These are phyloP conservation scores for Coemansia sp. DNA, from an alignment of 192 early-diverging fungal species.

Conservation along the genomic window DNA sequence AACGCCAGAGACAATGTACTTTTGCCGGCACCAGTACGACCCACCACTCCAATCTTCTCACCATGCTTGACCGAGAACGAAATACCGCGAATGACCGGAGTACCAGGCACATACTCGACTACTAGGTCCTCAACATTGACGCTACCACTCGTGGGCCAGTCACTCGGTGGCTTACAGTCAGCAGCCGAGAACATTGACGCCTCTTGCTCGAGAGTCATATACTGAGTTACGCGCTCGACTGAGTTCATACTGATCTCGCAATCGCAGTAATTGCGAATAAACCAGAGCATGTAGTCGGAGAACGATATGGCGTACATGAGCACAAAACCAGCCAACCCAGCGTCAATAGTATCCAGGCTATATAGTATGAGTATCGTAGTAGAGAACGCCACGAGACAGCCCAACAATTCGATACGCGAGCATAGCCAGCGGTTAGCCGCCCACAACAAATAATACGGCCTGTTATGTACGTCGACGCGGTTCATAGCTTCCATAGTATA, in stretches of 20 bases:
- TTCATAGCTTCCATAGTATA: conserved; percentile 68
- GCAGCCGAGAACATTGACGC: conserved; percentile 33
- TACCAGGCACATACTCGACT: conserved; percentile 78
- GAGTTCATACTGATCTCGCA: conserved; percentile 90
- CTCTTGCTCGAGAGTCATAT: conserved; percentile 82
- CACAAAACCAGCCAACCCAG: conserved; percentile 87
- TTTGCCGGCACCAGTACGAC: conserved; percentile 89
- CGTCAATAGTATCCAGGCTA: conserved; percentile 63
- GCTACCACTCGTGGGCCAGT: conserved; percentile 71
- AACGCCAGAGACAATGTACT: conserved; percentile 73
- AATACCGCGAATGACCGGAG: conserved; percentile 78
- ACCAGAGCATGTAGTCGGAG: conserved; percentile 78
- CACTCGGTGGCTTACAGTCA: conserved; percentile 53
- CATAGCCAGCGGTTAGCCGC: conserved; percentile 90
- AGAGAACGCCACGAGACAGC: conserved; percentile 74
- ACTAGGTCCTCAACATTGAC: conserved; percentile 70
- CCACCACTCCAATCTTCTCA: conserved; percentile 91
- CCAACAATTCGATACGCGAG: conserved; percentile 79
- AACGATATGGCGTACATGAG: conserved; percentile 88
- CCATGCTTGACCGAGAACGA: conserved; percentile 68
- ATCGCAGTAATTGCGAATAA: conserved; percentile 76
- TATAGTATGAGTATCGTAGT: conserved; percentile 70
- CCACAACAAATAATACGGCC: conserved; percentile 88
- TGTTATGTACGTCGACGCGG: conserved; percentile 78
- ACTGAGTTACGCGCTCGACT: conserved; percentile 88